phyloP scores from a whole-genome alignment of 495 filamentous ascomycete species.

The Neurospora sp. region DNA sequence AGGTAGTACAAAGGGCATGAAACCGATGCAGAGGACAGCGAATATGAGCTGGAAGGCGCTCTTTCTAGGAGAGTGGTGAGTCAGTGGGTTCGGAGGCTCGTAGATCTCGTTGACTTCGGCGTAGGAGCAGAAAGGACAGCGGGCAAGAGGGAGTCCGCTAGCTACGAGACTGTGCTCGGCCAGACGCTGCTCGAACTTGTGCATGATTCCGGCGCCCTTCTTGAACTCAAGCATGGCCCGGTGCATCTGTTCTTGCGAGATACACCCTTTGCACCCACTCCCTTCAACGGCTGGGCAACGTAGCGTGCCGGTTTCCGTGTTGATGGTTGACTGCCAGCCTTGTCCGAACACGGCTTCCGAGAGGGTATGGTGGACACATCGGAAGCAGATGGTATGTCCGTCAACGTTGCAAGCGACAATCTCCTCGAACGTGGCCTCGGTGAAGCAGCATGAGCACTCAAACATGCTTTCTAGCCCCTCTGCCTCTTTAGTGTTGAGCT shows the following conservation, averaged over 20 bases:
- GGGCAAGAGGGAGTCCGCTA: slow-evolving; percentile 62
- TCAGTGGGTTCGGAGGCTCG: slow-evolving; percentile 34
- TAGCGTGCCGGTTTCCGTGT: slow-evolving; percentile 58
- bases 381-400: slow-evolving; percentile 77
- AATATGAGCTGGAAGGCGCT: slow-evolving; percentile 34
- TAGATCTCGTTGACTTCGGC: slow-evolving; percentile 78
- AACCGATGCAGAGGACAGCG: slow-evolving; percentile 26
- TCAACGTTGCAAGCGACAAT: slow-evolving; percentile 61
- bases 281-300: slow-evolving; percentile 67
- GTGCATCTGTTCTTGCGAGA: slow-evolving; percentile 56
- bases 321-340: slow-evolving; percentile 73
- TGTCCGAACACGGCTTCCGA: slow-evolving; percentile 88
- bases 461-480: slow-evolving; percentile 57
- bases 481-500: slow-evolving; percentile 68
- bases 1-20: slow-evolving; percentile 45
- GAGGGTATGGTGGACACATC: slow-evolving; percentile 67
- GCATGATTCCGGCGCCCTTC: slow-evolving; percentile 57
- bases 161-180: slow-evolving; percentile 62
- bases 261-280: slow-evolving; percentile 60
- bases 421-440: slow-evolving; percentile 68
- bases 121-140: slow-evolving; percentile 86
- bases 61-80: not conserved
- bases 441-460: slow-evolving; percentile 89
- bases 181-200: slow-evolving; percentile 65
- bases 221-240: slow-evolving; percentile 58